Conservation (phyloP, 1,284 basidiomycete genomes). For the Xanthoconium separans region DNA sequence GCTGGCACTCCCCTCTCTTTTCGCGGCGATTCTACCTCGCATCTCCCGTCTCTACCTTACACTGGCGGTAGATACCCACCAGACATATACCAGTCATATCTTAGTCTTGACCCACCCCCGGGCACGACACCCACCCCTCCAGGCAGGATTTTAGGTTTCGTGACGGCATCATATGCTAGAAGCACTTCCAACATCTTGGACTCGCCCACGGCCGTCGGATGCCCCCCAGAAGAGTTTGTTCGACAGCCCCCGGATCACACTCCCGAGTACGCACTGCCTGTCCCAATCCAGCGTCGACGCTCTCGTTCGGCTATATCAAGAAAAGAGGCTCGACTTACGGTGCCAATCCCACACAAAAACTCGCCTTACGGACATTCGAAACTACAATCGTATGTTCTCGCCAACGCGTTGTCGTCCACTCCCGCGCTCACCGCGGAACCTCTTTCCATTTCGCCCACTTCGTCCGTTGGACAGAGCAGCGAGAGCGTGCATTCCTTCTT, state of each 20-base stretch:
- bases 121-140: slow-evolving; percentile 12
- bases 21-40: slow-evolving; percentile 32
- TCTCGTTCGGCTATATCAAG: slow-evolving; percentile 35
- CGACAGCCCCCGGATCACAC: slow-evolving; percentile 7
- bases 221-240: slow-evolving; percentile 12
- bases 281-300: slow-evolving; percentile 31
- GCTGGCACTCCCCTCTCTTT: slow-evolving; percentile 30
- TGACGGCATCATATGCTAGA: slow-evolving; percentile 24
- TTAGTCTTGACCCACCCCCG: slow-evolving; percentile 14
- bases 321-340: slow-evolving; percentile 28
- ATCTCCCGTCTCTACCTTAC: slow-evolving; percentile 32
- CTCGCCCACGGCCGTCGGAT: slow-evolving; percentile 7
- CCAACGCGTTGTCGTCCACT: slow-evolving; percentile 27
- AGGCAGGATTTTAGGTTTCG: slow-evolving; percentile 3
- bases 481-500: slow-evolving; percentile 29
- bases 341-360: slow-evolving; percentile 26
- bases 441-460: slow-evolving; percentile 27
- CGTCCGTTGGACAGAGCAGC: slow-evolving; percentile 25
- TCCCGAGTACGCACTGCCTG: slow-evolving; percentile 10
- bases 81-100: slow-evolving; percentile 32
- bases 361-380: slow-evolving; percentile 34
- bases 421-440: slow-evolving; percentile 32
- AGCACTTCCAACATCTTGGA: slow-evolving; percentile 23
- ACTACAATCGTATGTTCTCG: slow-evolving; percentile 28
- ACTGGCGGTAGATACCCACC: slow-evolving; percentile 33